Conservation (phyloP, 2,329 filamentous ascomycete genomes). For the Verticillium dahliae region DNA sequence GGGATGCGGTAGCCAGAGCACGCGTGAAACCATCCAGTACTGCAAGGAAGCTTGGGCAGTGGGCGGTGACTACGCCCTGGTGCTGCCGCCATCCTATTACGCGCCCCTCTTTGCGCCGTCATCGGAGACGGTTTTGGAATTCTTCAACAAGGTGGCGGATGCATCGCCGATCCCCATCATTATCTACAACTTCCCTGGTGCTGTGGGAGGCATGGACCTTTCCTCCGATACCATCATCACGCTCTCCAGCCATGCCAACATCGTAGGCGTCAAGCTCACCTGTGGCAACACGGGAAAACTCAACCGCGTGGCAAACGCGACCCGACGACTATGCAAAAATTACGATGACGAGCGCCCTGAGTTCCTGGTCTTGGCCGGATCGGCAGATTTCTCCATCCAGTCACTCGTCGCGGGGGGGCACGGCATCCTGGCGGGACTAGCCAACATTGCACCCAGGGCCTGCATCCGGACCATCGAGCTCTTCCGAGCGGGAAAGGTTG, state of each 20-base stretch:
- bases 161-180: conserved; percentile 58
- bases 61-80: conserved; percentile 69
- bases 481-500: conserved; percentile 49
- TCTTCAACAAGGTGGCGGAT: conserved; percentile 60
- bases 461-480: conserved; percentile 56
- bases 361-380: conserved; percentile 67
- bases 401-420: conserved; percentile 63
- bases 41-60: conserved; percentile 62
- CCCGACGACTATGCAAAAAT: conserved; percentile 30
- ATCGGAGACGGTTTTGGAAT: conserved; percentile 54
- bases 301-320: conserved; percentile 54
- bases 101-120: conserved; percentile 56
- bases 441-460: conserved; percentile 61
- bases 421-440: conserved; percentile 66
- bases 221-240: conserved; percentile 56
- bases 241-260: conserved; percentile 56
- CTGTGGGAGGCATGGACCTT: conserved; percentile 56
- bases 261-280: conserved; percentile 63
- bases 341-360: conserved; percentile 28
- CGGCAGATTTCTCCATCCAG: conserved; percentile 68
- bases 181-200: conserved; percentile 66
- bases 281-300: conserved; percentile 67
- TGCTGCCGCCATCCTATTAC: conserved; percentile 74
- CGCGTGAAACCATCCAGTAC: conserved; percentile 62
- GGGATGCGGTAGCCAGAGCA: conserved; percentile 68